Evolutionary conservation across 805 yeast genomes (phyloP).

Genomic region (Candida coleopterorum): DNA sequence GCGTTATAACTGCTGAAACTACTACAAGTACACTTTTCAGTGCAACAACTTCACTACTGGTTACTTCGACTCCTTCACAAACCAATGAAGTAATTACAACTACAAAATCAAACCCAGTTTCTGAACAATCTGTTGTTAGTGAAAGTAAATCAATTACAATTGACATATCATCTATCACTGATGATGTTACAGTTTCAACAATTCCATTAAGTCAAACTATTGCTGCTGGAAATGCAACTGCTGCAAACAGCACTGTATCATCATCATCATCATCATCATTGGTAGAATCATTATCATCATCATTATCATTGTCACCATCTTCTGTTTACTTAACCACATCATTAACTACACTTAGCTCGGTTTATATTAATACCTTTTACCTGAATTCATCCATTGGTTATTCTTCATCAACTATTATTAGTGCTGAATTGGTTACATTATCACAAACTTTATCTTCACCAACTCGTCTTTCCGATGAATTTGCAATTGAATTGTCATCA

Average conservation of each 20-base stretch:
- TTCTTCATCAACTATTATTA: background rate
- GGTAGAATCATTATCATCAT: constrained; percentile 1
- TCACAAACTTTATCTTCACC: background rate
- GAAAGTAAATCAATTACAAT: constrained; percentile 20
- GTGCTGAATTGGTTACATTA: background rate
- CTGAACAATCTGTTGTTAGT: constrained; percentile 21
- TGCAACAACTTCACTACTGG: constrained; percentile 22
- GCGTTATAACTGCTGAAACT: constrained; percentile 17
- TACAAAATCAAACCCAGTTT: constrained; percentile 25
- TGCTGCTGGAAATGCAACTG: constrained; percentile 3
- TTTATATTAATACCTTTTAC: constrained; percentile 1
- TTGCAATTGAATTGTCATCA: background rate
- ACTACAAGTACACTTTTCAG: constrained; percentile 25
- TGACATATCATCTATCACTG: constrained; percentile 16
- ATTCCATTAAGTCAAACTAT: constrained; percentile 1
- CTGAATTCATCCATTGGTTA: background rate
- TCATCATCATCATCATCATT: constrained; percentile 4
- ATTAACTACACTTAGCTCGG: constrained; percentile 4
- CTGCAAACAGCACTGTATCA: constrained; percentile 1
- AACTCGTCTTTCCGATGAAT: no score
- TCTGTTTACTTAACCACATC: background rate
- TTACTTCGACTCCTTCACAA: constrained; percentile 16
- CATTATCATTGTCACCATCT: constrained; percentile 1
- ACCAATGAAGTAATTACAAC: constrained; percentile 16
- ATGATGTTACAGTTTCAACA: constrained; percentile 6